Evolutionary conservation across 1,284 basidiomycete genomes (phyloP), one percentile per base, ranked within the genome.

Genomic region (Puccinia horiana): DNA sequence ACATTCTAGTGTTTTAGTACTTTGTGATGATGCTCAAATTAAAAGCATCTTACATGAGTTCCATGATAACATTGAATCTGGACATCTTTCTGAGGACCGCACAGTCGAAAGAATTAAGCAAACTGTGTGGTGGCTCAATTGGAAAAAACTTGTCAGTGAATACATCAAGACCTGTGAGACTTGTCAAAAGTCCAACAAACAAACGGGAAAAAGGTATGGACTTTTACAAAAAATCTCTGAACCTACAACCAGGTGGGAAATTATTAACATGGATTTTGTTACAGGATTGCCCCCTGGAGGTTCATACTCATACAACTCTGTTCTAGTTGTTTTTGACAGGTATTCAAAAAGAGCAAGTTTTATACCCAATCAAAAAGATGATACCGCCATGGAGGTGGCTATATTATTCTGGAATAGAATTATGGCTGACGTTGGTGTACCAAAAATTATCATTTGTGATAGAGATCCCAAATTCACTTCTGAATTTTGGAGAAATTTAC

Each of bases 401-500:
- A 16, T 76, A 40, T n/a, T n/a, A n/a, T n/a, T n/a, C n/a, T n/a
- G n/a, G 73, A 54, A 58, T 32, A 56, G 47, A 20, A 58, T 76
- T 8, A 76, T 76, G 35, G 2, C 49, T 18, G 52, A 54, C 23
- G n/a, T 47, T 83, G 88, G 89, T 0, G 72, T 89, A 0, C 89
- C 87, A 0, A 78, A 84, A 6, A 82, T 83, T 0, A 89, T 91
- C 44, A 67, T 67, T 40, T 37, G 32, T 67, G 63, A 67, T 40
- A 37, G 32, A 12, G 63, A 67, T 20, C 63, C 63, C 16, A 67
- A 67, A 67, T 67, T 67, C 23, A 40, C 63, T 40, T 42, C n/a
- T n/a, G n/a, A n/a, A n/a, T n/a, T n/a, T n/a, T 63, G 58, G 58
- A 32, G 58, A 5, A 63, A 63, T 29, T 18, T 63, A 18, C 58